Percentiles rank a stretch among this genome's conserved stretches.
phyloP scores from a whole-genome alignment of 2,329 filamentous ascomycete genomes.

The Aspergillus ochraceus region DNA sequence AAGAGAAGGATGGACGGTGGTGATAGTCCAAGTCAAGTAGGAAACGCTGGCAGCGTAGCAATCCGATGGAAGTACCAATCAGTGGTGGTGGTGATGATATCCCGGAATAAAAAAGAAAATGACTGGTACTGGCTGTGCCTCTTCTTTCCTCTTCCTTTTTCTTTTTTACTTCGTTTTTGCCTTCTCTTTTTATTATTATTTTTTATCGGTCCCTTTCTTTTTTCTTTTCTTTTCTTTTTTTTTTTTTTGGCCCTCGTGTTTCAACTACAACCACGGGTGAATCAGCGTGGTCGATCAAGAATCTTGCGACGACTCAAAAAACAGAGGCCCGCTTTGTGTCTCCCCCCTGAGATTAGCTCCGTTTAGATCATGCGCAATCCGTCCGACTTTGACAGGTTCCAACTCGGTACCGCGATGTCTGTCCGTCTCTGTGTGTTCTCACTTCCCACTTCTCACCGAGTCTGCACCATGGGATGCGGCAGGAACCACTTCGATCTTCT shows the following conservation, averaged over 20 bases:
- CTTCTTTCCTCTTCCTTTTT: not conserved
- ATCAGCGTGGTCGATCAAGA: slow-evolving; percentile 9
- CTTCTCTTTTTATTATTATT: not conserved
- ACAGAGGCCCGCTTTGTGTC: slow-evolving; percentile 7
- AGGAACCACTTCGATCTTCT: too few relatives aligned
- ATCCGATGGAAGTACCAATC: too few relatives aligned
- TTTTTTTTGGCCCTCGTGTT: not conserved
- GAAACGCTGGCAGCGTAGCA: not conserved
- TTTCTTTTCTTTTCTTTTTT: not conserved
- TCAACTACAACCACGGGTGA: slow-evolving; percentile 17
- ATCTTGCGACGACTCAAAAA: slow-evolving; percentile 13
- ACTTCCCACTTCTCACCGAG: too few relatives aligned
- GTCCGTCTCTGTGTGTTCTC: too few relatives aligned
- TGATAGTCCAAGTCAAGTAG: not conserved
- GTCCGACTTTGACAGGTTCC: not conserved
- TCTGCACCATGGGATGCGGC: not conserved
- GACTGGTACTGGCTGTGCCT: not conserved
- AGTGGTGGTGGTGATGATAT: too few relatives aligned
- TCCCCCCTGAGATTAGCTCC: slow-evolving; percentile 15
- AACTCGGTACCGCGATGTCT: not conserved
- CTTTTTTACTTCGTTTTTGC: not conserved
- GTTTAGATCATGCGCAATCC: not conserved
- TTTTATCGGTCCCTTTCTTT: not conserved
- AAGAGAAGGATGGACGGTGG: not conserved
- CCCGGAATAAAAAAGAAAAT: not conserved